Evolutionary conservation across 176 grass and related monocot species (phyloP).

Genomic region (Aegilops sharonensis): DNA sequence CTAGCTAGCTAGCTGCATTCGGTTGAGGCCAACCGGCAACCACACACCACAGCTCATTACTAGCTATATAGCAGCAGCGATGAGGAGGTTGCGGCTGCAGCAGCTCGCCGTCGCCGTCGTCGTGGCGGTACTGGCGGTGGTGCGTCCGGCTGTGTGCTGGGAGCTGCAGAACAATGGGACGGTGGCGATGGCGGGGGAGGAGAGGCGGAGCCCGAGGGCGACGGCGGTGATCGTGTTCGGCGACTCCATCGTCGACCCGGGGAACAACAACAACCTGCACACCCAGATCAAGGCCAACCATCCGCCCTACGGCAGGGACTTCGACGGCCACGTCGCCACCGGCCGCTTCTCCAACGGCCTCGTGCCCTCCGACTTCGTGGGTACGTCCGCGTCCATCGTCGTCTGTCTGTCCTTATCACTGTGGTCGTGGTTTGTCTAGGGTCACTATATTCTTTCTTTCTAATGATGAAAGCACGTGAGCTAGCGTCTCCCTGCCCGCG

Average conservation of each 20-base stretch:
- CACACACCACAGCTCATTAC: background rate
- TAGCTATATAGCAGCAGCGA: too few relatives aligned
- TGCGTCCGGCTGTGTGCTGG: background rate
- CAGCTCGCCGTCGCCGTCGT: background rate
- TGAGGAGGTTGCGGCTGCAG: background rate
- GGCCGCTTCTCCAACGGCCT: conserved; percentile 72
- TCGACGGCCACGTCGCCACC: conserved; percentile 45
- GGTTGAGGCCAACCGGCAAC: background rate
- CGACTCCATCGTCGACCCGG: conserved; percentile 77
- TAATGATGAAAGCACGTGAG: background rate
- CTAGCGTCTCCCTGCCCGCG: too few relatives aligned
- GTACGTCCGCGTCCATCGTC: background rate
- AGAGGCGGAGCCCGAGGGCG: background rate
- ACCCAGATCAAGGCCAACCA: conserved; percentile 65
- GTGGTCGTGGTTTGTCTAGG: too few relatives aligned
- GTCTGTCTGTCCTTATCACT: too few relatives aligned
- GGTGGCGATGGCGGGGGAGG: background rate
- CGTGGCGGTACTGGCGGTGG: background rate
- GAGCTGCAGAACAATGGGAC: conserved; percentile 8
- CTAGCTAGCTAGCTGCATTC: background rate
- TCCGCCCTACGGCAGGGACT: conserved; percentile 64
- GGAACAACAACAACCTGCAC: conserved; percentile 71
- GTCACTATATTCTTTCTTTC: background rate
- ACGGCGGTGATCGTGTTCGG: conserved; percentile 77
- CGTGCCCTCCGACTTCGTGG: conserved; percentile 65